Evolutionary conservation across 2,329 filamentous ascomycete species (phyloP).

Genomic region (Ophiostoma australiae): DNA sequence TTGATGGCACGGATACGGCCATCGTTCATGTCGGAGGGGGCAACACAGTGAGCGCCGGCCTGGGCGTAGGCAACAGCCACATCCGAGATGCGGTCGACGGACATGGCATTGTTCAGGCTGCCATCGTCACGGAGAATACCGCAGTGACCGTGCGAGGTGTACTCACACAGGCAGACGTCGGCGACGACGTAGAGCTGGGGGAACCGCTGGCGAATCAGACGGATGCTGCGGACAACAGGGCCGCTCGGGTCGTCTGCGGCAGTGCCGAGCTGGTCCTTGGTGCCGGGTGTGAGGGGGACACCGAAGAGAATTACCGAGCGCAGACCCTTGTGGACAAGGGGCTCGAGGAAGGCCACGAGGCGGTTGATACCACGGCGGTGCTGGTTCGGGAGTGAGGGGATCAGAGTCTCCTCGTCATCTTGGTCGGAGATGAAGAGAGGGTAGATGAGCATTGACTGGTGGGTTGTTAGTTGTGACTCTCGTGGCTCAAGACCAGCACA

Average conservation of each 20-base stretch:
- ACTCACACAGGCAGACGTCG: constrained; percentile 97
- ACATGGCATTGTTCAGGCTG: constrained; percentile 85
- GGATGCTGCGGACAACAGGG: constrained; percentile 83
- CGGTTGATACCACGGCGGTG: constrained; percentile 83
- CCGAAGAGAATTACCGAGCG: constrained; percentile 93
- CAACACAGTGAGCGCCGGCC: constrained; percentile 93
- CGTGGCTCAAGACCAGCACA: background rate
- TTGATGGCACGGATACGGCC: constrained; percentile 96
- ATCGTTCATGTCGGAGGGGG: constrained; percentile 98
- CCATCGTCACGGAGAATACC: constrained; percentile 92
- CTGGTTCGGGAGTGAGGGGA: constrained; percentile 88
- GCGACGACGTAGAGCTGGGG: constrained; percentile 85
- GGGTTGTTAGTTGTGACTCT: constrained; percentile 14
- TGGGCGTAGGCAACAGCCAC: constrained; percentile 97
- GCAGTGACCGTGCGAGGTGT: constrained; percentile 96
- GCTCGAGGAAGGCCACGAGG: constrained; percentile 75
- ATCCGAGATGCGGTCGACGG: constrained; percentile 89
- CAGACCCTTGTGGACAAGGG: constrained; percentile 83
- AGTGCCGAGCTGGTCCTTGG: constrained; percentile 88
- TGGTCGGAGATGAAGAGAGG: constrained; percentile 94
- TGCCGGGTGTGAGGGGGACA: constrained; percentile 73
- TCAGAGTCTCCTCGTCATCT: constrained; percentile 83
- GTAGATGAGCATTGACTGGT: constrained; percentile 94
- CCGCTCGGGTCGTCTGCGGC: constrained; percentile 88
- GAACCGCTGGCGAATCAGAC: constrained; percentile 75